Evolutionary conservation across 1,284 basidiomycete genomes (phyloP).

Genomic region (Rhodofomes roseus): DNA sequence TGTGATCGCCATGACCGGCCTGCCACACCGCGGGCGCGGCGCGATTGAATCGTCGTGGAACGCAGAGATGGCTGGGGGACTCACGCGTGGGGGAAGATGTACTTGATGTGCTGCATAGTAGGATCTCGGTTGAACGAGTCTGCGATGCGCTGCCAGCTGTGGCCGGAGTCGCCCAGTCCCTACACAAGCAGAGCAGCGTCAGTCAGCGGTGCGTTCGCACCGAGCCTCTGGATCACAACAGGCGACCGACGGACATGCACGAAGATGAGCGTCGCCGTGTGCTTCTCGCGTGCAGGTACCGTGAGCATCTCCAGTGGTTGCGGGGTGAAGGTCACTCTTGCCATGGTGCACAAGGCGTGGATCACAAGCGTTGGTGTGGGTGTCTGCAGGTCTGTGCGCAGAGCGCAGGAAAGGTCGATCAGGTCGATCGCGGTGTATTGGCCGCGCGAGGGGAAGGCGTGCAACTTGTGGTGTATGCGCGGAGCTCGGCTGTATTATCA

Average conservation of each 20-base stretch:
- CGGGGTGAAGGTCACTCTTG: background rate
- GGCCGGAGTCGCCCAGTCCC: slow-evolving; percentile 74
- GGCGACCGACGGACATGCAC: slow-evolving; percentile 60
- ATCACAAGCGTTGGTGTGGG: background rate
- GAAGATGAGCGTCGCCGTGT: slow-evolving; percentile 87
- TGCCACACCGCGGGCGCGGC: slow-evolving; percentile 17
- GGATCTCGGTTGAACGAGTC: slow-evolving; percentile 51
- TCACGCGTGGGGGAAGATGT: slow-evolving; percentile 77
- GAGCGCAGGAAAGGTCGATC: background rate
- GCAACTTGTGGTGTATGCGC: too few species aligned
- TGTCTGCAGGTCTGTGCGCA: background rate
- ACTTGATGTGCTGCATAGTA: slow-evolving; percentile 73
- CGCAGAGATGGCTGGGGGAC: slow-evolving; percentile 22
- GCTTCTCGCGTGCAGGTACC: slow-evolving; percentile 54
- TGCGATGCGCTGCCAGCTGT: slow-evolving; percentile 78
- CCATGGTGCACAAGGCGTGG: background rate
- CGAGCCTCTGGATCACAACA: background rate
- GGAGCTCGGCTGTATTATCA: too few species aligned
- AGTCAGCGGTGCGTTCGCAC: background rate
- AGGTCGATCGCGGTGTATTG: background rate
- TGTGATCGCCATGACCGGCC: slow-evolving; percentile 55
- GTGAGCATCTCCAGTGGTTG: slow-evolving; percentile 44
- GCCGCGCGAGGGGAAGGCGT: background rate
- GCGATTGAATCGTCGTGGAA: background rate
- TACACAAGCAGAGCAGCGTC: slow-evolving; percentile 22